These are phyloP conservation scores for Metarhizium guizhouense DNA, from an alignment of 2,329 filamentous ascomycete species.

Conservation along the genomic window DNA sequence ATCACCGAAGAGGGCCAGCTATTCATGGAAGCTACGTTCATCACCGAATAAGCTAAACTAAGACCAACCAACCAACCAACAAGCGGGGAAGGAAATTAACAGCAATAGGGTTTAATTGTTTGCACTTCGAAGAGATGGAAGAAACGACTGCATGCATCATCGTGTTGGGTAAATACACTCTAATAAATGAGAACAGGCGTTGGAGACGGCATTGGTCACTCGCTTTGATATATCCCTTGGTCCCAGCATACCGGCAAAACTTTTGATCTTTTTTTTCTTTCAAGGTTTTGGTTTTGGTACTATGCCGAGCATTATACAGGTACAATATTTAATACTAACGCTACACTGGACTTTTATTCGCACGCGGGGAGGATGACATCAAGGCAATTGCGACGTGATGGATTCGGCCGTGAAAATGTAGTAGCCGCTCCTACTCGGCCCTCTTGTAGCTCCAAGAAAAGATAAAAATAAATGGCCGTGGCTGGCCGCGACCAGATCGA, in stretches of 20 bases:
- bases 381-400: not conserved
- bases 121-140: constrained; percentile 5
- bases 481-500: not conserved
- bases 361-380: not conserved
- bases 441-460: too few species aligned
- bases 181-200: constrained; percentile 13
- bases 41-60: constrained; percentile 46
- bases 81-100: not conserved
- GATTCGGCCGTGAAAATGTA: too few species aligned
- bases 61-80: not conserved
- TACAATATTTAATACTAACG: not conserved
- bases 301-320: constrained; percentile 1
- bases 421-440: too few species aligned
- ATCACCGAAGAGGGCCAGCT: constrained; percentile 67
- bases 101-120: not conserved
- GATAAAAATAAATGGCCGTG: not conserved
- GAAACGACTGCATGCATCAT: constrained; percentile 7
- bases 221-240: constrained; percentile 11
- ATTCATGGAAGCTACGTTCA: constrained; percentile 93
- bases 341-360: not conserved
- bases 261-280: not conserved
- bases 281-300: not conserved
- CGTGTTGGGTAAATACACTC: constrained; percentile 9
- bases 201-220: constrained; percentile 17
- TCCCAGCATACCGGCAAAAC: constrained; percentile 6